phyloP scores from a whole-genome alignment of 345 rosid species.

The Limnanthes douglasii region DNA sequence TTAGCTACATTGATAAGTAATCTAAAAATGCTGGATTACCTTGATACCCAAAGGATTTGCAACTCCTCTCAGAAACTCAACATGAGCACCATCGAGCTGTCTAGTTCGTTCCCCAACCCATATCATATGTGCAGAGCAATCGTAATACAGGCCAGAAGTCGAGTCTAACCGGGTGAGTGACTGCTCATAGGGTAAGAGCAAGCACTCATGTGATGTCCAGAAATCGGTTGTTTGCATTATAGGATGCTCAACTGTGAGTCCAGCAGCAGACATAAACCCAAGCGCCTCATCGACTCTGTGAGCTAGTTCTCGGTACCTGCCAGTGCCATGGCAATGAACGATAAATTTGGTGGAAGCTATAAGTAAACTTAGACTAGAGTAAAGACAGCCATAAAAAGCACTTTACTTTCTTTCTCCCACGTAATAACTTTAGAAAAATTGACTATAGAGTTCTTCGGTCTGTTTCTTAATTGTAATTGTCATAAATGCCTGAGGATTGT shows the following conservation, averaged over 20 bases:
- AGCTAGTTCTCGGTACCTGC: constrained; percentile 58
- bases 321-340: not conserved
- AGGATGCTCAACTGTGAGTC: constrained; percentile 62
- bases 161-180: constrained; percentile 60
- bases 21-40: constrained; percentile 13
- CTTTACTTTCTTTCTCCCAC: not conserved
- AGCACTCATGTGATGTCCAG: constrained; percentile 74
- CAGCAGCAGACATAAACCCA: constrained; percentile 68
- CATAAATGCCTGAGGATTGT: too few relatives aligned
- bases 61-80: constrained; percentile 63
- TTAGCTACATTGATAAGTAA: too few relatives aligned
- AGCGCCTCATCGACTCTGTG: constrained; percentile 67
- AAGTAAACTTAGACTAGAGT: not conserved
- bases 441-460: too few relatives aligned
- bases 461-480: too few relatives aligned
- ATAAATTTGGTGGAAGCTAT: not conserved
- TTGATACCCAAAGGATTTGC: constrained; percentile 72
- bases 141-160: constrained; percentile 56
- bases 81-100: constrained; percentile 67
- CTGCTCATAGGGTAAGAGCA: constrained; percentile 61
- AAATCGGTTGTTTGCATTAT: constrained; percentile 64
- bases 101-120: constrained; percentile 74
- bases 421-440: too few relatives aligned
- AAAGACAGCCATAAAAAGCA: not conserved
- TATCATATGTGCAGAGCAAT: constrained; percentile 64